Evolutionary conservation across 176 grass and related monocot genomes (phyloP).

Genomic region (Oryza glaberrima): DNA sequence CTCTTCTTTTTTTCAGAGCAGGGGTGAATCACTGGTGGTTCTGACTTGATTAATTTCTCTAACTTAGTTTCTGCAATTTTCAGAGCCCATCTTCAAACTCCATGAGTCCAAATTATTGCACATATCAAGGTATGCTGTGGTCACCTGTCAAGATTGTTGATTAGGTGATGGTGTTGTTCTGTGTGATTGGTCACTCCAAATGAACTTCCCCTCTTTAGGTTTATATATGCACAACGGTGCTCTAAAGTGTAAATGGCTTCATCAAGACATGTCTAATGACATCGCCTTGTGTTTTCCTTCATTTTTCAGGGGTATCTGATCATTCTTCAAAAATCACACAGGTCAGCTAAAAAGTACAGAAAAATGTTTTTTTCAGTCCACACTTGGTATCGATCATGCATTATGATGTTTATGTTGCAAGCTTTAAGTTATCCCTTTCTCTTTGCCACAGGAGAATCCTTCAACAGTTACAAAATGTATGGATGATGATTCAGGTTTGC

Average conservation of each 20-base stretch:
- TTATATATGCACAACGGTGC: background rate
- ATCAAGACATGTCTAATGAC: slow-evolving; percentile 17
- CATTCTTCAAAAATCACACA: slow-evolving; percentile 27
- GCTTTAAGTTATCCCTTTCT: slow-evolving; percentile 6
- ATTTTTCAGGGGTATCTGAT: slow-evolving; percentile 39
- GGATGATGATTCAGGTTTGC: slow-evolving; percentile 48
- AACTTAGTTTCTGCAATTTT: background rate
- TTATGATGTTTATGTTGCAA: slow-evolving; percentile 30
- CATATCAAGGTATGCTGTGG: slow-evolving; percentile 44
- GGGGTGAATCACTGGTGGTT: background rate
- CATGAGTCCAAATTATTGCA: background rate
- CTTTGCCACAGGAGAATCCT: slow-evolving; percentile 40
- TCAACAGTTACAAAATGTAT: slow-evolving; percentile 33
- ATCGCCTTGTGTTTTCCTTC: slow-evolving; percentile 13
- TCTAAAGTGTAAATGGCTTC: slow-evolving; percentile 20
- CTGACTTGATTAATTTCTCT: background rate
- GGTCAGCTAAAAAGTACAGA: slow-evolving; percentile 38
- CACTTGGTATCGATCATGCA: background rate
- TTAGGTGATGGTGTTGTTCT: background rate
- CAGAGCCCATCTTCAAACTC: slow-evolving; percentile 38
- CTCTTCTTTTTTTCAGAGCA: background rate
- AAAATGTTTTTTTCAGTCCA: background rate
- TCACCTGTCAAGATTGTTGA: slow-evolving; percentile 12
- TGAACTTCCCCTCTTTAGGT: background rate
- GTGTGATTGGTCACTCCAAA: background rate